Conservation (phyloP, 805 yeast species). For the Candida rishiriensis region DNA sequence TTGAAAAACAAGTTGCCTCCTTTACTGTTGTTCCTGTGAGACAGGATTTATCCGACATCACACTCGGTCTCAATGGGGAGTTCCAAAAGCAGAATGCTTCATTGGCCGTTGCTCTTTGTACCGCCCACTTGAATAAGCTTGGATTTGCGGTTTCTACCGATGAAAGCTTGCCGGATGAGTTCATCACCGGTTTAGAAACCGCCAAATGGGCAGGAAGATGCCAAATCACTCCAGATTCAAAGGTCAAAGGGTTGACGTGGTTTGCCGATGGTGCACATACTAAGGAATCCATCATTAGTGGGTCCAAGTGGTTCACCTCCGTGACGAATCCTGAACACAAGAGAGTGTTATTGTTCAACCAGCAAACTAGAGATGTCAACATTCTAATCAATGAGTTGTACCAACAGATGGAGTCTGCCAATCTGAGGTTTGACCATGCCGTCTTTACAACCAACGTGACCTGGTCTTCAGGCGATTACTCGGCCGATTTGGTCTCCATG, state of each 20-base stretch:
- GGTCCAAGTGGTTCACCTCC: conserved; percentile 70
- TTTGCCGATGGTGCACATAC: conserved; percentile 96
- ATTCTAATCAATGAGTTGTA: conserved; percentile 55
- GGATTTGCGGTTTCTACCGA: conserved; percentile 34
- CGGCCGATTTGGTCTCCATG: conserved; percentile 78
- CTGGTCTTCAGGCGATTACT: conserved; percentile 77
- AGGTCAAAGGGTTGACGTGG: conserved; percentile 58
- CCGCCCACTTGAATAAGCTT: conserved; percentile 50
- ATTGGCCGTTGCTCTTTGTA: conserved; percentile 69
- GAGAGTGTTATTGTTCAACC: conserved; percentile 75
- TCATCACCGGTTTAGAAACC: conserved; percentile 53
- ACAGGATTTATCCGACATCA: conserved; percentile 35
- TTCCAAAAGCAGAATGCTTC: conserved; percentile 88
- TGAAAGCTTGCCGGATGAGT: conserved; percentile 41
- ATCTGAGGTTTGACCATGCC: conserved; percentile 61
- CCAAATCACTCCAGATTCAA: conserved; percentile 50
- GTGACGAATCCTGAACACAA: conserved; percentile 27
- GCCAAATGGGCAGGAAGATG: conserved; percentile 97
- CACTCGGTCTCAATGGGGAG: conserved; percentile 74
- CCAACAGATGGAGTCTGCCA: conserved; percentile 33
- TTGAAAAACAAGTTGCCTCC: conserved; percentile 48
- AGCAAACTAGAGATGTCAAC: conserved; percentile 85
- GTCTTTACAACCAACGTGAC: conserved; percentile 90
- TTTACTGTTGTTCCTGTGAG: conserved; percentile 50
- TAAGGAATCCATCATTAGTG: conserved; percentile 76